A percentile compares a stretch with the other conserved stretches of the same genome.
Evolutionary conservation across 257 asterid species (phyloP).

Genomic region (Solanum microdontum): DNA sequence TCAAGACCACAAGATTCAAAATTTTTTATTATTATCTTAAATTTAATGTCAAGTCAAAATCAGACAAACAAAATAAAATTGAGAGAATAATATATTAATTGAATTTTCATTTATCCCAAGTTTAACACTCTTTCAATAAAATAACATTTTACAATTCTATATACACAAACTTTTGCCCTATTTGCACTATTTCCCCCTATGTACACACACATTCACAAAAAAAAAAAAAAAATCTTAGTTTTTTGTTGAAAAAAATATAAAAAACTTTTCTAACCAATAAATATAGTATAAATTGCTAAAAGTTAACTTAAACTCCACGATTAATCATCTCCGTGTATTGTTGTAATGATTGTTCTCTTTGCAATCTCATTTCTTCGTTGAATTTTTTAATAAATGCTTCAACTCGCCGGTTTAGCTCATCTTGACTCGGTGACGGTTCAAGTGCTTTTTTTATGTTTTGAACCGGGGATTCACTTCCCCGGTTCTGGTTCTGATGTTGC

Average conservation of each 20-base stretch:
- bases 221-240: neutral
- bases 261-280: neutral
- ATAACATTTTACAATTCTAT: neutral
- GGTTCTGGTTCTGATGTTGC: conserved; percentile 21
- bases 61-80: neutral
- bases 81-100: neutral
- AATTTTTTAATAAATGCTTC: conserved; percentile 55
- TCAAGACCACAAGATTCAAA: too few relatives aligned
- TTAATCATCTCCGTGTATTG: conserved; percentile 40
- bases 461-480: conserved; percentile 6
- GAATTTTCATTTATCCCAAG: neutral
- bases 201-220: neutral
- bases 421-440: conserved; percentile 52
- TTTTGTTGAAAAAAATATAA: neutral
- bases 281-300: neutral
- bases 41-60: neutral
- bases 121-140: neutral
- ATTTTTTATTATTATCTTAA: neutral
- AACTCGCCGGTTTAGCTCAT: conserved; percentile 57
- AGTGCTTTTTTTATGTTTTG: conserved; percentile 1
- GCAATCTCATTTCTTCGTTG: conserved; percentile 65
- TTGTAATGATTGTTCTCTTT: conserved; percentile 53
- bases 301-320: conserved; percentile 24
- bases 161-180: neutral
- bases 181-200: neutral